Conservation (phyloP, 73 alveolate species). For the Paramecium sexaurelia region DNA sequence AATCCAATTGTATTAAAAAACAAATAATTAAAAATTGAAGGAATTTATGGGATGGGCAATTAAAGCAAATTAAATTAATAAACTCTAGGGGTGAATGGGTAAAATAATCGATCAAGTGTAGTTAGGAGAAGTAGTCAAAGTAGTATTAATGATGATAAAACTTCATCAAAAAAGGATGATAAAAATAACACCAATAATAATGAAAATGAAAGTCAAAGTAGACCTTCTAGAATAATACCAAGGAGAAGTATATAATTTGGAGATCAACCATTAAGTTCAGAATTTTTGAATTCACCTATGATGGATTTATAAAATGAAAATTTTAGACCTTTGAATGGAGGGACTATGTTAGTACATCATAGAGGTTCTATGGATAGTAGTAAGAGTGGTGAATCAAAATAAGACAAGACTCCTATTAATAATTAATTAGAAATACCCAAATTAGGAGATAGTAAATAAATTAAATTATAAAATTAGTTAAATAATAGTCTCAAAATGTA, state of each 20-base stretch:
- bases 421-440: neutral
- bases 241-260: neutral
- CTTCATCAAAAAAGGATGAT: neutral
- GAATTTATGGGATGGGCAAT: slow-evolving; percentile 47
- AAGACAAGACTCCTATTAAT: neutral
- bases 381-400: neutral
- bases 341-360: neutral
- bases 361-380: slow-evolving; percentile 28
- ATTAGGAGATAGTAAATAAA: neutral
- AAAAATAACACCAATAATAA: neutral
- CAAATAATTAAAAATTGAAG: neutral
- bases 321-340: neutral
- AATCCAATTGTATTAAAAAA: neutral
- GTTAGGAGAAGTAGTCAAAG: slow-evolving; percentile 8
- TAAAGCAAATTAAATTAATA: neutral
- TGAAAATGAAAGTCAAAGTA: neutral
- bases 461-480: neutral
- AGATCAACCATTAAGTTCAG: neutral
- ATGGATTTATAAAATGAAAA: neutral
- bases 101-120: neutral
- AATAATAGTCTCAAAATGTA: neutral
- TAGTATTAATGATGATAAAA: slow-evolving; percentile 9
- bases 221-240: neutral
- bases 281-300: neutral
- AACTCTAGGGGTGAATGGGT: neutral